phyloP scores from a whole-genome alignment of 495 filamentous ascomycete genomes.

The Beverwykella pulmonaria region DNA sequence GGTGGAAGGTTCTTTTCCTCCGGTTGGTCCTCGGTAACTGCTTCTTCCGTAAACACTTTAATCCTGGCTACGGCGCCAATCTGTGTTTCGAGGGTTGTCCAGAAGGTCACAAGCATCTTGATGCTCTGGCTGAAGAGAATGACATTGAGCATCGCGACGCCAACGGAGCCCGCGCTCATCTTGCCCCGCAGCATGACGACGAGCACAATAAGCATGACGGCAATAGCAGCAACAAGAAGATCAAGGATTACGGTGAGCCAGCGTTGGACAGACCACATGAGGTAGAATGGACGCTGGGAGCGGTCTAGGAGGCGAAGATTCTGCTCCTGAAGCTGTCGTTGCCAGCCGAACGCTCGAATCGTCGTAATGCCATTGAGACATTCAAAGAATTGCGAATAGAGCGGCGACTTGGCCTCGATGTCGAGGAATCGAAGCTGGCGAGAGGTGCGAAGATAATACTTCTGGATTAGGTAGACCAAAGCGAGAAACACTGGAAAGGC shows the following conservation, averaged over 20 bases:
- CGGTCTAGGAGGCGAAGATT: constrained; percentile 55
- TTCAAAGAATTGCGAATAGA: constrained; percentile 50
- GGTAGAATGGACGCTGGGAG: constrained; percentile 62
- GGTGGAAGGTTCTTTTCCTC: no score
- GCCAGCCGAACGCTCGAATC: constrained; percentile 62
- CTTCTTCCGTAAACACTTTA: no score
- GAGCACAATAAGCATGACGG: constrained; percentile 33
- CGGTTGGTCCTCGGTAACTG: no score
- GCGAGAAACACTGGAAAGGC: constrained; percentile 54
- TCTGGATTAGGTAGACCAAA: constrained; percentile 36
- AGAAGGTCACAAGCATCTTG: no score
- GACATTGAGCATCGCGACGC: no score
- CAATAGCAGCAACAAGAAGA: constrained; percentile 37
- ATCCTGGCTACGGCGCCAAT: no score
- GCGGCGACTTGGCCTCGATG: constrained; percentile 40
- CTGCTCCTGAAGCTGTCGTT: constrained; percentile 47
- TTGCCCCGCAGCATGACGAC: constrained; percentile 38
- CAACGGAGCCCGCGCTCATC: constrained; percentile 55
- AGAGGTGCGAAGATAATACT: constrained; percentile 43
- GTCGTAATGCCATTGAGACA: constrained; percentile 49
- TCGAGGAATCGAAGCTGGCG: constrained; percentile 44
- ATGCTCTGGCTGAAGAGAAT: no score
- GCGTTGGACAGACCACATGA: constrained; percentile 56
- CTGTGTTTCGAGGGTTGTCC: no score
- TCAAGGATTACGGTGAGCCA: constrained; percentile 45